These are phyloP conservation scores for Galerina sulciceps DNA, from an alignment of 768 basidiomycete species.

Conservation along the genomic window DNA sequence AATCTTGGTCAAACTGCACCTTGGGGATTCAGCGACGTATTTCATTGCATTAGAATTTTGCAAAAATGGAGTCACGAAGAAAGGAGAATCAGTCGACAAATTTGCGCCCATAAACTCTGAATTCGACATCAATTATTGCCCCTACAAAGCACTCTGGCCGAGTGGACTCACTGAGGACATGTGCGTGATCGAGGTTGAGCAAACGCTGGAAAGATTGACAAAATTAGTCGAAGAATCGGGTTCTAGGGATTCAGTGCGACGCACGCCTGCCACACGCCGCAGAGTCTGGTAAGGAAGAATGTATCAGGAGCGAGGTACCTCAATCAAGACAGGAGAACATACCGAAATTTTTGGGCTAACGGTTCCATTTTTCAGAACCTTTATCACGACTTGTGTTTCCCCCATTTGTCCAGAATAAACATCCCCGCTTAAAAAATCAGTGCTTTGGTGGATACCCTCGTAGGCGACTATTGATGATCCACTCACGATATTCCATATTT, in stretches of 20 bases:
- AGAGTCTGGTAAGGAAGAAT: not conserved
- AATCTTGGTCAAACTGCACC: constrained; percentile 8
- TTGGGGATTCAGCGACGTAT: constrained; percentile 15
- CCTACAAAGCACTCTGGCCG: not conserved
- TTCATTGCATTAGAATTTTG: constrained; percentile 17
- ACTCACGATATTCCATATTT: constrained; percentile 22
- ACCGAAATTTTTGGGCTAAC: constrained; percentile 10
- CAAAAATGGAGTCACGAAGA: constrained; percentile 23
- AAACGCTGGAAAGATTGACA: not conserved
- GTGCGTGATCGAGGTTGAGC: not conserved
- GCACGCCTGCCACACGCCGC: not conserved
- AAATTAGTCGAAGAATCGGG: not conserved
- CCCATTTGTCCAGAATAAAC: constrained; percentile 16
- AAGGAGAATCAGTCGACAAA: constrained; percentile 20
- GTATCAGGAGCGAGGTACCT: not conserved
- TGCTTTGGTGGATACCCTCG: no score
- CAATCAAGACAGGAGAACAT: not conserved
- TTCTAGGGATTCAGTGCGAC: not conserved
- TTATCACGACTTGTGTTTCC: constrained; percentile 15
- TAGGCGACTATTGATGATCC: not conserved
- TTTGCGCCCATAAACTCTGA: constrained; percentile 20
- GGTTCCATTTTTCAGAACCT: constrained; percentile 14
- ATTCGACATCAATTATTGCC: not conserved
- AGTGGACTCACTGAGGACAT: not conserved
- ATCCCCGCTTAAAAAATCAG: constrained; percentile 1